Percentiles rank a stretch among this genome's conserved stretches.
Conservation (phyloP, 176 grass and related monocot genomes). For the Zea luxurians region DNA sequence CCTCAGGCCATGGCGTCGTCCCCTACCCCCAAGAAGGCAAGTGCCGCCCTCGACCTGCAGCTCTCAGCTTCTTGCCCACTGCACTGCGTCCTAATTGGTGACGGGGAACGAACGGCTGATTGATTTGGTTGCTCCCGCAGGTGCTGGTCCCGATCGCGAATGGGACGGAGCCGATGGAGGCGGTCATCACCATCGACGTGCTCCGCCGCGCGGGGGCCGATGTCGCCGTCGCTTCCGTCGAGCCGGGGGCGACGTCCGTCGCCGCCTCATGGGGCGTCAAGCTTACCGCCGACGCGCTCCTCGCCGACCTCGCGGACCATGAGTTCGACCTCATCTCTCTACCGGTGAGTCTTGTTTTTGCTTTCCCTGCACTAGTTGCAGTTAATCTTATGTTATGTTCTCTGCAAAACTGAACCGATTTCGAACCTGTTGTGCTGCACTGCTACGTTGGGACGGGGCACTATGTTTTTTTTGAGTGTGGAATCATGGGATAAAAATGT, state of each 20-base stretch:
- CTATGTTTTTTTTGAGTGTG: not conserved
- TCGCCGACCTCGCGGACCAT: conserved; percentile 41
- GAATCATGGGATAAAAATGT: not conserved
- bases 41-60: not conserved
- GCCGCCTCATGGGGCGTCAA: conserved; percentile 59
- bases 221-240: conserved; percentile 60
- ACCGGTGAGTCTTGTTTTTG: conserved; percentile 41
- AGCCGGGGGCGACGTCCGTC: conserved; percentile 46
- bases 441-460: not conserved
- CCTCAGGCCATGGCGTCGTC: conserved; percentile 55
- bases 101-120: not conserved
- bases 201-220: conserved; percentile 66
- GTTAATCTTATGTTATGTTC: not conserved
- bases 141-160: conserved; percentile 69
- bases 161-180: conserved; percentile 83
- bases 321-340: conserved; percentile 74
- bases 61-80: not conserved
- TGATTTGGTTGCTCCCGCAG: conserved; percentile 18
- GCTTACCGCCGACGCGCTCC: conserved; percentile 58
- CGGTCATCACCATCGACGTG: conserved; percentile 60
- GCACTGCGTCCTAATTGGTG: not conserved
- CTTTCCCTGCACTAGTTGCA: not conserved
- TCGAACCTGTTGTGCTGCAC: not conserved
- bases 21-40: conserved; percentile 51
- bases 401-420: not conserved